Evolutionary conservation across 352 stramenopile genomes (phyloP), one percentile per base, ranked within the genome.

Genomic region (Pythium oligandrum): DNA sequence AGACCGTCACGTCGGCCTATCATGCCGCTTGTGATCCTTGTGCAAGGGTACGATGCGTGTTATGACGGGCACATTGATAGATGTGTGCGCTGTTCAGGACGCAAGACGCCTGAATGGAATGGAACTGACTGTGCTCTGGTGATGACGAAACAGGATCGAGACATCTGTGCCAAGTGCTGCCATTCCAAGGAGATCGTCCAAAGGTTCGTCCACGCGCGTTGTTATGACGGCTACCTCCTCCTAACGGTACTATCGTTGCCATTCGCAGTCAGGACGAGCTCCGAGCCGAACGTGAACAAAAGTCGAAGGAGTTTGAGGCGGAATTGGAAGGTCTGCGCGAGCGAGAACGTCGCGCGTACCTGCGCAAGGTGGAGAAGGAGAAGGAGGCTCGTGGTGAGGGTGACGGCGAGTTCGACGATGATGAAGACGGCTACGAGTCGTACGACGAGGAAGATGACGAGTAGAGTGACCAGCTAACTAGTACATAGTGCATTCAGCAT

Each of bases 1-100:
- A 96, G 68, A 94, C 83, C 42, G 80, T 99, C 51, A 88, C 75
- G 31, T 79, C 93, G 3, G 96, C 96, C 6, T 99, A 99, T 73
- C 96, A 99, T 61, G 90, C 86, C 0, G 79, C 97, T 17, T 99
- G 96, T 63, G 74, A 88, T 53, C 66, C 75, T 4, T 99, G 96
- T 65, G 84, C 91, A 17, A 90, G 80, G 57, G 86, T 83, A 56
- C 45, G 49, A 31, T 9, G 34, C 34, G 17, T 26, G 17, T 26
- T 26, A 26, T 26, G 17, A 26, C 17, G 17, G 17, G 17, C 17
- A 26, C 17, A 26, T 26, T 26, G 17, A 26, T 26, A 26, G 17
- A 26, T 26, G 17, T 26, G 17, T 26, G 17, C 17, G 17, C 17
- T 26, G 17, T 26, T 26, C 17, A 26, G 17, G 17, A 26, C 17